Percentiles rank a stretch among this genome's conserved stretches.
phyloP scores from a whole-genome alignment of 2,329 filamentous ascomycete genomes.

The Sarocladium kiliense region DNA sequence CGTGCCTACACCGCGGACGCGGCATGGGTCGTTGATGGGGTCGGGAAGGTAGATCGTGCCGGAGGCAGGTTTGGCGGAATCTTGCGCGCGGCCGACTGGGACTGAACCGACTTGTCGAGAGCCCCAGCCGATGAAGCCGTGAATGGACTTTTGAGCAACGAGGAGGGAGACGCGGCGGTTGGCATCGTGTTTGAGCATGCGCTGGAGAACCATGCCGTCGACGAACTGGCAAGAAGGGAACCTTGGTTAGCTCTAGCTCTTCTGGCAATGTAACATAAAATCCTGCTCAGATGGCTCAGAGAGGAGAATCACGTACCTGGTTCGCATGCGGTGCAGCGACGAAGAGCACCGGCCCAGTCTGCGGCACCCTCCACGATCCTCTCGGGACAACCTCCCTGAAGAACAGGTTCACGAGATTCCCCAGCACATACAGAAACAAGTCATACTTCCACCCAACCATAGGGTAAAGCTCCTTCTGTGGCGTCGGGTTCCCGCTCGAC shows the following conservation, averaged over 20 bases:
- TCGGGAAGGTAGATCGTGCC: constrained; percentile 88
- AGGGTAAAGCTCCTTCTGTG: constrained; percentile 54
- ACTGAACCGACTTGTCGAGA: constrained; percentile 83
- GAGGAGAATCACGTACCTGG: constrained; percentile 53
- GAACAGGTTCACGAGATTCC: constrained; percentile 88
- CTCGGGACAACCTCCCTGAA: constrained; percentile 96
- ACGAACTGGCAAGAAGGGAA: constrained; percentile 69
- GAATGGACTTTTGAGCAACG: constrained; percentile 92
- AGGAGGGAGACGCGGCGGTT: constrained; percentile 86
- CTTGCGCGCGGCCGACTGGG: constrained; percentile 88
- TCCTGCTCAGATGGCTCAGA: no score
- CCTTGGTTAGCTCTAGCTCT: background rate
- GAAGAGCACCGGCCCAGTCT: constrained; percentile 83
- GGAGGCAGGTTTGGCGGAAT: constrained; percentile 72
- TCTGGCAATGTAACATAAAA: no score
- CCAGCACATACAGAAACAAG: constrained; percentile 70
- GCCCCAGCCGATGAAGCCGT: constrained; percentile 84
- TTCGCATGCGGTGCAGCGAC: constrained; percentile 97
- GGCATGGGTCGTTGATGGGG: constrained; percentile 74
- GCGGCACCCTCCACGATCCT: constrained; percentile 90
- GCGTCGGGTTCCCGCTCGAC: constrained; percentile 12
- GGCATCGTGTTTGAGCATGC: constrained; percentile 80
- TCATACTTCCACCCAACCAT: constrained; percentile 75
- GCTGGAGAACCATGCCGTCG: constrained; percentile 89
- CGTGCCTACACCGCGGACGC: constrained; percentile 74